Conservation (phyloP, 2,329 filamentous ascomycete species). For the Diaporthe amygdali region DNA sequence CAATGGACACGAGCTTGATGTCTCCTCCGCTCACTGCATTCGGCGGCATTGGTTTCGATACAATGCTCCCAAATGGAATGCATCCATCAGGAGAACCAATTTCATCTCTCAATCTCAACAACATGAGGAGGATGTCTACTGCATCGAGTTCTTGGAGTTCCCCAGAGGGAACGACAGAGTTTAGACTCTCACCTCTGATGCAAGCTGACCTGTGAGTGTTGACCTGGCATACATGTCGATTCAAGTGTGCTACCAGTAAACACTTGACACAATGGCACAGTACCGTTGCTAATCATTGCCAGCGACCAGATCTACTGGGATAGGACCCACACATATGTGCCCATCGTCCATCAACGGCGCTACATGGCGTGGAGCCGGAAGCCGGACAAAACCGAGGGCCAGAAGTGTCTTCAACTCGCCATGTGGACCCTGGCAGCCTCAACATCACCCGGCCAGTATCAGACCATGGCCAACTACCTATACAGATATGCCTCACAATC, state of each 20-base stretch:
- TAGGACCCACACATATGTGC: slow-evolving; percentile 26
- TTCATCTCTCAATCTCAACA: not conserved
- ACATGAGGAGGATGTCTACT: not conserved
- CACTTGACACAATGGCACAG: slow-evolving; percentile 4
- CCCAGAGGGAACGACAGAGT: not conserved
- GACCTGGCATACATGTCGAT: not conserved
- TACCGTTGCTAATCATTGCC: slow-evolving; percentile 23
- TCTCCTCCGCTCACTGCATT: not conserved
- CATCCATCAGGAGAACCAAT: not conserved
- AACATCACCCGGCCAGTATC: slow-evolving; percentile 37
- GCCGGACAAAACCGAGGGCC: not conserved
- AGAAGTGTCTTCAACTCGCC: slow-evolving; percentile 37
- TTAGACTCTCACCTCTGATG: slow-evolving; percentile 3
- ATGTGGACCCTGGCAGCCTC: slow-evolving; percentile 43
- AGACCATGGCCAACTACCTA: slow-evolving; percentile 17
- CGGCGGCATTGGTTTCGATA: not conserved
- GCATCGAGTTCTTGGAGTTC: slow-evolving; percentile 1
- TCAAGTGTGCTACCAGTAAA: not conserved
- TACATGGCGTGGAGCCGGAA: slow-evolving; percentile 25
- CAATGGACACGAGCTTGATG: not conserved
- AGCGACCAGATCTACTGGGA: slow-evolving; percentile 32
- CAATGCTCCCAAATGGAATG: slow-evolving; percentile 2
- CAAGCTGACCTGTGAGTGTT: slow-evolving; percentile 9
- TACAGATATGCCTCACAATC: slow-evolving; percentile 10
- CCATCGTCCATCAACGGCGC: slow-evolving; percentile 27